phyloP scores from a whole-genome alignment of 1,284 basidiomycete genomes.

The Cryptococcus sp. region DNA sequence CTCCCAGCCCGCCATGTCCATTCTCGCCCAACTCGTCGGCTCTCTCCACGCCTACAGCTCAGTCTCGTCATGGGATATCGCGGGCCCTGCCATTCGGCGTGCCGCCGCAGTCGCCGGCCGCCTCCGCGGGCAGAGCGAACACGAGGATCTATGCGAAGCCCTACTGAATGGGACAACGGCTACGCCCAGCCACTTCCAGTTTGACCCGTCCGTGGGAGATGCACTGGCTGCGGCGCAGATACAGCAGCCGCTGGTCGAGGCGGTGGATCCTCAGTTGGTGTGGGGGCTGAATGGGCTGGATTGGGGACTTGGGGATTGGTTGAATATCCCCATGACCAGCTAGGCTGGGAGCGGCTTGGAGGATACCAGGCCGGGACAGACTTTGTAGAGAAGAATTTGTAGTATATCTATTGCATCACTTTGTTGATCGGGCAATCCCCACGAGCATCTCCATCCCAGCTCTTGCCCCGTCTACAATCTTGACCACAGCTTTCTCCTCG shows the following conservation, averaged over 20 bases:
- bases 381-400: neutral
- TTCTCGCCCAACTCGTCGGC: constrained; percentile 13
- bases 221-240: neutral
- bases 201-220: neutral
- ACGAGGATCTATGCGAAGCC: constrained; percentile 15
- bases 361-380: neutral
- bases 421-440: constrained; percentile 10
- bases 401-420: no score
- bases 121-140: constrained; percentile 13
- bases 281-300: constrained; percentile 15
- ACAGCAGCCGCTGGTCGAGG: neutral
- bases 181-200: constrained; percentile 7
- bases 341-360: neutral
- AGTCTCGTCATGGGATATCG: constrained; percentile 19
- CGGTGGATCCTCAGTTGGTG: constrained; percentile 14
- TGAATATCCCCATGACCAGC: neutral
- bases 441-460: constrained; percentile 20
- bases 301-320: constrained; percentile 4
- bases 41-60: constrained; percentile 11
- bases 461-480: constrained; percentile 22
- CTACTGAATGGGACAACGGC: constrained; percentile 6
- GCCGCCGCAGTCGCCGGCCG: constrained; percentile 15
- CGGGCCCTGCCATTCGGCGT: constrained; percentile 17
- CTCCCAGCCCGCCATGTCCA: constrained; percentile 6
- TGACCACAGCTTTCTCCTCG: constrained; percentile 9